Evolutionary conservation across 257 asterid species (phyloP), one percentile per base, ranked within the genome.

Genomic region (Nicotiana tabacum): DNA sequence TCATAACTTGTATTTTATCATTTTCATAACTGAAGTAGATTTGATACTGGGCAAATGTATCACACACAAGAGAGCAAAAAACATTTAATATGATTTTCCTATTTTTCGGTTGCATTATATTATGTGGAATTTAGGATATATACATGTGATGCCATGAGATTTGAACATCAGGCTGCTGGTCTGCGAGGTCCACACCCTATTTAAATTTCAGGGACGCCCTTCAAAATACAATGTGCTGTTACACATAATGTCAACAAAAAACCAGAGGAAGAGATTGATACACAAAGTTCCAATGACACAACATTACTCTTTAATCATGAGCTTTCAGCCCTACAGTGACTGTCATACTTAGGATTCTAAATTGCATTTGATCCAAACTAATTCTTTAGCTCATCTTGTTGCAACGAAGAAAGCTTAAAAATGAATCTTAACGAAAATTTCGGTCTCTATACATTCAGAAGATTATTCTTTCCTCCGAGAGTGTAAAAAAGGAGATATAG

Each of bases 231-330:
- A 24, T 12, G 5, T 12, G 78, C 64, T 51, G 80, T 74, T 48
- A 24, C 80, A 74, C 62, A 48, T 74, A 48, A 74, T 74, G 43
- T 74, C 43, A 74, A 74, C 80, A 48, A 5, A 27, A 74, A 74
- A 74, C 80, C 80, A 48, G 80, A 74, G 80, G 80, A 39, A 74
- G 64, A 74, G 62, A 35, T 74, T 48, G 43, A 48, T 51, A 74
- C 80, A 27, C 64, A 15, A 74, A 24, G 29, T 27, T 35, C 27
- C 43, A 74, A 51, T 27, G 9, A 74, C 64, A 74, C 15, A 7
- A 74, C 80, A 74, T 74, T 46, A 74, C 43, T 74, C 80, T 74
- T 51, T 51, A 74, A 74, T 74, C 80, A 74, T 29, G 1, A 8
- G 27, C 9, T 48, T 27, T 51, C 64, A 15, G 64, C 53, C 64